Evolutionary conservation across 352 stramenopile genomes (phyloP), one percentile per base, ranked within the genome.

Genomic region (Phytopythium helicoides): DNA sequence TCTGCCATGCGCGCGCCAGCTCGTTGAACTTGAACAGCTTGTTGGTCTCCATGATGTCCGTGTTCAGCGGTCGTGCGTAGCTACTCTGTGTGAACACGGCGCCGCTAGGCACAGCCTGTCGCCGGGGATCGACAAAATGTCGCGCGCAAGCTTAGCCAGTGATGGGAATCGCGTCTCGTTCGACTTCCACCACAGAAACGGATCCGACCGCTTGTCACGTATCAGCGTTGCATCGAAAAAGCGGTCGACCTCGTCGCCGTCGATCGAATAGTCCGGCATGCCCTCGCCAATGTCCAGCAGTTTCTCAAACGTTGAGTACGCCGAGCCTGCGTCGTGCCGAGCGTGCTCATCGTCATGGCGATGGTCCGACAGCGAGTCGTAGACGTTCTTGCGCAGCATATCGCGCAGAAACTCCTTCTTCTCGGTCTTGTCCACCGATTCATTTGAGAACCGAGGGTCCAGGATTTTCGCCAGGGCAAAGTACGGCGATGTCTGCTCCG

Each of bases 151-250:
- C 62, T 87, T 89, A 14, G 80, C 73, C n/a, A 91, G 52, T 5
- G 60, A 61, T 0, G 80, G 80, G 51, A 91, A 91, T 25, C 80
- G 74, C 34, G 80, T 89, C 54, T 86, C 80, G 55, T 91, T 91
- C 39, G 80, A 91, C 56, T 87, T 91, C 80, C 80, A 91, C 80
- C 80, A 91, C 50, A 91, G 49, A 42, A 91, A 87, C 50, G 80
- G 80, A 42, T 91, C 80, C 11, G 80, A 91, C 14, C 77, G 73
- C 56, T 91, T 91, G 62, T 91, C 80, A 8, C 80, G 77, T 53
- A 91, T 84, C 25, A 91, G 68, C 35, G 80, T 91, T 8, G 80
- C 80, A 23, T 91, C 80, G 22, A 91, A 91, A 61, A 91, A 91
- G n/a, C 80, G 75, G 53, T 91, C 80, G 4, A 91, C 80, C 36